phyloP scores from a whole-genome alignment of 129 eudicot species.

The Heracleum sosnowskyi region DNA sequence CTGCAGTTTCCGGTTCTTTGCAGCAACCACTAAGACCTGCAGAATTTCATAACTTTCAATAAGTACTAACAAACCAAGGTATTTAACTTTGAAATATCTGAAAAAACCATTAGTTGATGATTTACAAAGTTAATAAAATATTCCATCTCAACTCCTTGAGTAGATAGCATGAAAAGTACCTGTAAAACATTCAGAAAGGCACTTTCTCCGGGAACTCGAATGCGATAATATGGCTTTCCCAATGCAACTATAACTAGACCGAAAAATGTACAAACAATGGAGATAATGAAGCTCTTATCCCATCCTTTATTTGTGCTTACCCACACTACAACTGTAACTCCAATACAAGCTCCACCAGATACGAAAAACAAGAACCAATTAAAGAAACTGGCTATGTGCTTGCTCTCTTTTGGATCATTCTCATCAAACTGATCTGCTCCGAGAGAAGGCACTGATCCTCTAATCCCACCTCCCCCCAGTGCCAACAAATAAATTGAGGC shows the following conservation, averaged over 20 bases:
- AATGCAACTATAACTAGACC: constrained; percentile 5
- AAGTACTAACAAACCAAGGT: not conserved
- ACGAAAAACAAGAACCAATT: constrained; percentile 4
- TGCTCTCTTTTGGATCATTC: constrained; percentile 15
- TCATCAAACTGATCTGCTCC: constrained; percentile 27
- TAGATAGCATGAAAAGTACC: not conserved
- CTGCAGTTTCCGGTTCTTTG: not conserved
- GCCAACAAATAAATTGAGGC: constrained; percentile 10
- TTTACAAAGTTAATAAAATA: no score
- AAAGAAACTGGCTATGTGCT: constrained; percentile 16
- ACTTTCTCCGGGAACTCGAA: constrained; percentile 11
- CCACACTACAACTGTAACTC: constrained; percentile 21
- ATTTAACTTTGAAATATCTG: no score
- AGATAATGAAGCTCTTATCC: constrained; percentile 15
- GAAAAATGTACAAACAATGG: not conserved
- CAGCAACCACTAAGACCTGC: constrained; percentile 8
- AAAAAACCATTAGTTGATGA: not conserved
- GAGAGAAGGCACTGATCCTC: constrained; percentile 15
- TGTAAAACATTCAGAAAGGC: constrained; percentile 5
- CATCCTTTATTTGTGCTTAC: constrained; percentile 13
- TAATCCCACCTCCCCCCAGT: constrained; percentile 17
- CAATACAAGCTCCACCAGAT: constrained; percentile 16
- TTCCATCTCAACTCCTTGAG: not conserved
- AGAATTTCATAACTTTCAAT: not conserved
- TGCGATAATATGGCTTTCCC: constrained; percentile 14